Base-by-base conservation (phyloP, 1,139 yeast genomes). In the Suhomyces wounanorum region DNA sequence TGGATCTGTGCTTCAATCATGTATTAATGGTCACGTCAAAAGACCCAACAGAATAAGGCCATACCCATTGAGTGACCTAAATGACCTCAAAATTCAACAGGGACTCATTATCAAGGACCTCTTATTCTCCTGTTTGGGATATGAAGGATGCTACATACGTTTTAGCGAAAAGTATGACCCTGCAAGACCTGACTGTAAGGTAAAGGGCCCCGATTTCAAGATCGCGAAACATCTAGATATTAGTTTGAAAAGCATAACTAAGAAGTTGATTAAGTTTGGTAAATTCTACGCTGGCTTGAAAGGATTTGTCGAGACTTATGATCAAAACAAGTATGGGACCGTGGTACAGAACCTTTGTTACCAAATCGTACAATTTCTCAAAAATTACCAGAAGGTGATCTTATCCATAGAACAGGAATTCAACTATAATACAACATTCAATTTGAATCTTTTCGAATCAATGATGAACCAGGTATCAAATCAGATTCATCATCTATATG, bases 111-210 rank as follows among this genome's bases (percentile, higher is more conserved):
- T 88, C 30, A 79, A 82, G 53, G 99, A 94, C 64, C 65, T 91
- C 13, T 61, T 90, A 18, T 81, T 78, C 58, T 84, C 88, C 1
- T 67, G 94, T 25, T 60, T 85, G 46, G 98, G 98, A 0, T 71
- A 82, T 41, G 96, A 91, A 64, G 97, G 98, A 0, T 75, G 77
- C 35, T 90, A 87, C 59, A 82, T 94, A 26, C 73, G 92, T 43
- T 89, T 81, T 62, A 78, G 85, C 42, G 88, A 83, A 47, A 73
- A 76, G 28, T 89, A 81, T 59, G 82, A 84, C 59, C 82, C 83
- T 0, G 48, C 55, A 0, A 65, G 69, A 17, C 52, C 64, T 3
- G 63, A 63, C 8, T 59, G 67, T 10, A 63, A 79, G 43, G 69
- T 87, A 4, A 66, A 65, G 16, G 96, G 96, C 0, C 95, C 96